These are phyloP conservation scores for Kitagawia praeruptora DNA, from an alignment of 129 eudicot genomes.

Conservation along the genomic window DNA sequence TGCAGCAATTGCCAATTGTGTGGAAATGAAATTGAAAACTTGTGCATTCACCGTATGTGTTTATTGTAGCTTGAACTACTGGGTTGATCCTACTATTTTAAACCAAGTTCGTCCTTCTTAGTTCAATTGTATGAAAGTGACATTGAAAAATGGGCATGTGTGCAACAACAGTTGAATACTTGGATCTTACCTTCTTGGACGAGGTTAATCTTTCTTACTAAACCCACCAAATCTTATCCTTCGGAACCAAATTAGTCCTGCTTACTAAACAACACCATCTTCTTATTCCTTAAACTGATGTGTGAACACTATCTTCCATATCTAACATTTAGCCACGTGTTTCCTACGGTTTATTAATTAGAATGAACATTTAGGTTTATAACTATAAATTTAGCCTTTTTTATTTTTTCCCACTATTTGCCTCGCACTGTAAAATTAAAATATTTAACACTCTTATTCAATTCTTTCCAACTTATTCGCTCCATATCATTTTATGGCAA, in stretches of 20 bases:
- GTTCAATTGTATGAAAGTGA: not conserved
- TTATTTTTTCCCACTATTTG: not conserved
- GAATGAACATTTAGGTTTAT: not conserved
- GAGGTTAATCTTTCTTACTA: not conserved
- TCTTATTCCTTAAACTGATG: not conserved
- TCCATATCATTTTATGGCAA: not conserved
- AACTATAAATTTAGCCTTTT: not conserved
- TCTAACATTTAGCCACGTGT: not conserved
- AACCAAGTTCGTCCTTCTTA: not conserved
- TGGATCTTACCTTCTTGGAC: not conserved
- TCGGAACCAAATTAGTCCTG: not conserved
- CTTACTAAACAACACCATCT: not conserved
- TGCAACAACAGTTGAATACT: not conserved
- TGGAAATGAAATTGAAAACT: not conserved
- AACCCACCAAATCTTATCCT: not conserved
- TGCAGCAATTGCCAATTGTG: not conserved
- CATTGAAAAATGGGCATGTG: not conserved
- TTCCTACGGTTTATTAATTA: not conserved
- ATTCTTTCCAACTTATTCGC: not conserved
- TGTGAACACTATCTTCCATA: not conserved
- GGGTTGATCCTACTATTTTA: not conserved
- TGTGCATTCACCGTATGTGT: not conserved
- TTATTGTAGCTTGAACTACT: not conserved
- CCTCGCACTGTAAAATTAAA: not conserved
- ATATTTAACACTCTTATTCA: not conserved